A percentile compares a stretch with the other conserved stretches of the same genome.
These are phyloP conservation scores for Salvia splendens DNA, from an alignment of 257 asterid genomes.

Conservation along the genomic window DNA sequence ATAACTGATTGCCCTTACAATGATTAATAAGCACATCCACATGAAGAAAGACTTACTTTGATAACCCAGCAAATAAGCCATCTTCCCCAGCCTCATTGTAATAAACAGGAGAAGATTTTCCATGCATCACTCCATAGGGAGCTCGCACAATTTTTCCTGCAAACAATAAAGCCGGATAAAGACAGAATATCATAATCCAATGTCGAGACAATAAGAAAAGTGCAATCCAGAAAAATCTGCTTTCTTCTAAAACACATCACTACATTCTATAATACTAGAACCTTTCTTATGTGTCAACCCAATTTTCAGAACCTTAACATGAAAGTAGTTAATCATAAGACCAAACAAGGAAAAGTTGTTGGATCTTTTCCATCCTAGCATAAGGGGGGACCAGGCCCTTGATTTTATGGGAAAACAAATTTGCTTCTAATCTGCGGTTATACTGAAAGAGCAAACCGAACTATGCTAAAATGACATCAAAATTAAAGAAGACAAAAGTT, in stretches of 20 bases:
- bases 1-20: constrained; percentile 8
- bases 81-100: constrained; percentile 87
- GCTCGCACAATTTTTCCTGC: constrained; percentile 83
- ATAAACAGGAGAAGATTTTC: constrained; percentile 85
- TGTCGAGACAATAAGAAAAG: constrained; percentile 11
- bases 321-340: background rate
- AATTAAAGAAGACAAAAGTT: background rate
- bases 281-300: background rate
- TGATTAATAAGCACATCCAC: constrained; percentile 17
- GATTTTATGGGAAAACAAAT: background rate
- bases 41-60: constrained; percentile 56
- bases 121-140: constrained; percentile 90
- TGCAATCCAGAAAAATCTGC: constrained; percentile 5
- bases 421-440: background rate
- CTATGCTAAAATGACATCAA: background rate
- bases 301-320: constrained; percentile 1
- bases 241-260: constrained; percentile 11
- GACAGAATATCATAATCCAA: background rate
- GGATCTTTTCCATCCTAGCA: background rate
- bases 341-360: background rate
- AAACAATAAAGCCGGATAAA: constrained; percentile 25
- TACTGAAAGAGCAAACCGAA: background rate
- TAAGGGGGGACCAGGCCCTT: background rate
- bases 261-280: background rate
- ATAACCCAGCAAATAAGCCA: constrained; percentile 82